Base-by-base conservation (phyloP, 768 basidiomycete genomes). In the Asterophora lycoperdoides region DNA sequence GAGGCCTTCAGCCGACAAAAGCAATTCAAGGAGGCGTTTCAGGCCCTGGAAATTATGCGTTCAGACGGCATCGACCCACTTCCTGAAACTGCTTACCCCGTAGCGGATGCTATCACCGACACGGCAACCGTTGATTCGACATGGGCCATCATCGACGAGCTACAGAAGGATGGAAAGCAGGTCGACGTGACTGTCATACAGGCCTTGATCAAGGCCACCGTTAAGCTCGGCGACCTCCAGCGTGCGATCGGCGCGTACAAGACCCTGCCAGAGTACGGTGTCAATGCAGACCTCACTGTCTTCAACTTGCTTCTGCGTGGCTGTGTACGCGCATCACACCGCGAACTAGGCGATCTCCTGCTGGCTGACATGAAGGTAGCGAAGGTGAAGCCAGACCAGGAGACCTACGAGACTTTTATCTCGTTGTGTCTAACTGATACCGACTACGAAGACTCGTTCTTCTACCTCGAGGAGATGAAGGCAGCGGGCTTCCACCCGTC, bases 381-480 rank as follows among this genome's bases (percentile, higher is more conserved):
- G 9, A 68, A 69, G 29, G 58, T 89, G 51, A 68, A 69, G 46
- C 80, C 83, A 14, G 73, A 90, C 60, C 63, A 67, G 33, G 66
- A 68, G 23, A 89, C 84, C 2, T 91, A 83, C 64, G 78, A 83
- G 57, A 72, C 74, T 28, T 75, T 92, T 67, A 78, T 93, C 52
- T 54, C 69, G 9, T 75, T 93, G 3, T 86, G 82, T 59, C 74
- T 93, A 11, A 81, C 82, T 0, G 84, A 88, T 58, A 64, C 77
- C 7, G 72, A 69, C 2, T 94, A 91, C 64, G 90, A 93, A 60
- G 89, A 91, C 52, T 89, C 90, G 0, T 93, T 93, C 68, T 84
- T 82, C 60, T 92, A 89, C 65, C 75, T 95, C 28, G 90, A 93
- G 62, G 86, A 89, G 70, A 89, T 91, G 86, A 93, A 93, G 64